Base-by-base conservation (phyloP, 2,329 filamentous ascomycete genomes). In the Rosellinia necatrix region DNA sequence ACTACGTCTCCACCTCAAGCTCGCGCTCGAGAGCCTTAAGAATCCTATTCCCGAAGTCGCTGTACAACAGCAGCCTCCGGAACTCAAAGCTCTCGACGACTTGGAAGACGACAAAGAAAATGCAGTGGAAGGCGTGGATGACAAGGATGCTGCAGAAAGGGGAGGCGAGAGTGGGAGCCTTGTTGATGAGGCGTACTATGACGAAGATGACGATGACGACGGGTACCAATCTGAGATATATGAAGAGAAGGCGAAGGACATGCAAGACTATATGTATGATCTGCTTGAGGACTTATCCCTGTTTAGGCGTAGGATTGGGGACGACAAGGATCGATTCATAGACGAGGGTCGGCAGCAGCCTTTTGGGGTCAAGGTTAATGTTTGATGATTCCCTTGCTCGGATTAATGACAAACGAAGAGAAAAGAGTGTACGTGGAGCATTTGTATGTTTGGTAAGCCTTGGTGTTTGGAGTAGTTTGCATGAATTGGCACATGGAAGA, bases 221-320 rank as follows among this genome's bases (percentile, higher is more conserved):
- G 78, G 74, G 53, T 76, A 77, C 30, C 60, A 65, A 49, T 65
- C 65, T 44, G 75, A 74, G 32, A 76, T 78, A 58, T 78, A 79
- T 58, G 80, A 83, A 50, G 75, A 83, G 46, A 78, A 78, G 40
- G 80, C 80, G 13, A 78, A 81, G 35, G 82, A 92, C 60, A 83
- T 92, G 76, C 90, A 97, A 69, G 86, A 87, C n/a, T 86, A 91
- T 68, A 93, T 96, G 80, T 86, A 92, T 64, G 87, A 88, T 30
- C 82, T 97, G 68, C 78, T 99, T 62, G 85, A 86, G 64, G 92
- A 97, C 65, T 70, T 96, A 51, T 83, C 82, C 25, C 72, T 93
- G 69, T 96, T 96, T 76, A 88, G 88, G 72, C 85, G 86, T 67
- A 97, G 96, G 76, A 85, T 97, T 60, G 86, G 84, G 6, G 91